Percentiles rank a stretch among this genome's conserved stretches.
Conservation (phyloP, 129 eudicot species). For the Artemisia tridentata region DNA sequence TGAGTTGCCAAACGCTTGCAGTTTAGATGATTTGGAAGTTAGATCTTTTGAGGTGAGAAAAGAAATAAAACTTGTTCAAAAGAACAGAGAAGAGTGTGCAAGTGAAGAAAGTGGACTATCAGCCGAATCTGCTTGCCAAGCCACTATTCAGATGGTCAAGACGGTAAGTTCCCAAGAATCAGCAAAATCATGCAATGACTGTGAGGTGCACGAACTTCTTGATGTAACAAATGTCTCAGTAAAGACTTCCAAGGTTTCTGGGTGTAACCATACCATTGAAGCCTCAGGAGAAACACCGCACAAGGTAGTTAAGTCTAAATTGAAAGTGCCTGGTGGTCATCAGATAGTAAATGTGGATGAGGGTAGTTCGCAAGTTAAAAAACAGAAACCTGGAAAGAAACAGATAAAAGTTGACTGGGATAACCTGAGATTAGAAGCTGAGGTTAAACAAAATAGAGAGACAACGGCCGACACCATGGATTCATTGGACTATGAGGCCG, state of each 20-base stretch:
- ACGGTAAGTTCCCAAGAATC: constrained; percentile 33
- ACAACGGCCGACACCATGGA: constrained; percentile 57
- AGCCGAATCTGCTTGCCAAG: constrained; percentile 51
- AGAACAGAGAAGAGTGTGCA: constrained; percentile 29
- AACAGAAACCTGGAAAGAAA: constrained; percentile 44
- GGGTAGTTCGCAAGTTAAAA: constrained; percentile 37
- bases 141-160: constrained; percentile 33
- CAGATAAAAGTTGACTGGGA: constrained; percentile 67
- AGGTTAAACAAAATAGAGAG: constrained; percentile 49
- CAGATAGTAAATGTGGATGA: constrained; percentile 22
- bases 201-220: constrained; percentile 30
- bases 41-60: constrained; percentile 12
- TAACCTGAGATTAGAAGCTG: constrained; percentile 58
- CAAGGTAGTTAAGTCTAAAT: constrained; percentile 35
- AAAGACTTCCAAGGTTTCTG: constrained; percentile 36
- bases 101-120: constrained; percentile 62
- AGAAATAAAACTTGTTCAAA: constrained; percentile 29
- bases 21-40: neutral
- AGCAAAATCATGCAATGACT: constrained; percentile 29
- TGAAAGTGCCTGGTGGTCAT: constrained; percentile 13
- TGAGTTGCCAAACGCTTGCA: constrained; percentile 11
- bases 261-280: constrained; percentile 29
- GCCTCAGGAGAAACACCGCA: constrained; percentile 29
- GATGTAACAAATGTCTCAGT: constrained; percentile 19
- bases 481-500: constrained; percentile 92